Evolutionary conservation across 1,284 basidiomycete species (phyloP), one percentile per base, ranked within the genome.

Genomic region (Peniophora sp.): DNA sequence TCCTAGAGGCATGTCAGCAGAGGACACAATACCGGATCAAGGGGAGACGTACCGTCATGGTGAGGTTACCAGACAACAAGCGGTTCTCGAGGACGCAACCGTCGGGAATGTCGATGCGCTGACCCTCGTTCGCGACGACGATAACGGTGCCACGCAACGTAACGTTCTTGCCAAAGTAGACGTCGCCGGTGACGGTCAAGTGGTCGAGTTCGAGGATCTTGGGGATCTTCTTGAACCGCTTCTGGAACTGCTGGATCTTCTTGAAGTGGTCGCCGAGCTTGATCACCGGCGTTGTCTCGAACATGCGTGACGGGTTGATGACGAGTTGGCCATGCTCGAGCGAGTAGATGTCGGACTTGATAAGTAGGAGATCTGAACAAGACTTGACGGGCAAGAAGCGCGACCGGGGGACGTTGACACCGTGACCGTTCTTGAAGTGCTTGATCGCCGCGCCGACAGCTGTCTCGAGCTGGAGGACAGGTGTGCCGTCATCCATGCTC

Each of bases 311-410:
- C 60, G 86, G 83, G 68, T 92, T 94, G 80, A 98, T 88, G 56
- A 94, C 83, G 49, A 99, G 83, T 63, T 92, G 90, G 52, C 97
- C 97, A 69, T 99, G 96, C 70, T 91, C 76, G 49, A 99, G 76
- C 57, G 88, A 91, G 78, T 99, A 99, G 57, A 99, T 87, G 66
- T 97, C 94, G 59, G 88, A 92, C 74, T 96, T 99, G 81, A 98
- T 97, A 60, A 97, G 76, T 27, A 98, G 79, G 60, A 97, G 75
- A 67, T 95, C 92, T 48, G 90, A 92, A 69, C 88, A 92, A 56
- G 83, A 87, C 78, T 92, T 92, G 61, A 95, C 97, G 54, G 97
- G 96, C 66, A 99, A 78, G 91, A 99, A 98, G 53, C 97, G 91
- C 58, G 84, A 88, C 56, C 97, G 89, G 50, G 97, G 95, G 20